These are phyloP conservation scores for Gelatoporia subvermispora DNA, from an alignment of 768 basidiomycete genomes.

Conservation along the genomic window DNA sequence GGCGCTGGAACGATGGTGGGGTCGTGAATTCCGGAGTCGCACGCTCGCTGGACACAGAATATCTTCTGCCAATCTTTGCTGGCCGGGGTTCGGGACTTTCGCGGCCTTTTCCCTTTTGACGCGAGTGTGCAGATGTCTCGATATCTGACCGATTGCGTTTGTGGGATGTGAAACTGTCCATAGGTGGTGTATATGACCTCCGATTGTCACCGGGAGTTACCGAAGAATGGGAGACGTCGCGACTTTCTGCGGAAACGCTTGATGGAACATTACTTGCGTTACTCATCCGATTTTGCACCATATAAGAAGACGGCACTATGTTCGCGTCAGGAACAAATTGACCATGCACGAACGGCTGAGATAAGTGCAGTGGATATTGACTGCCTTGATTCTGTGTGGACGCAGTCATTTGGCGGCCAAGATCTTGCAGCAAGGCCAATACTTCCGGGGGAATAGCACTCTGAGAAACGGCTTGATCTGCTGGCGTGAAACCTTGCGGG, in stretches of 20 bases:
- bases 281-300: too few species aligned
- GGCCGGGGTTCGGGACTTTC: background rate
- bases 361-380: too few species aligned
- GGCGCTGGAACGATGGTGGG: background rate
- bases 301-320: too few species aligned
- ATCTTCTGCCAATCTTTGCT: background rate
- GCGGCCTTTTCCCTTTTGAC: constrained; percentile 5
- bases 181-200: background rate
- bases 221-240: background rate
- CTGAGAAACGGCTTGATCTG: too few species aligned
- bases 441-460: too few species aligned
- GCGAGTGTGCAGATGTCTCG: background rate
- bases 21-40: background rate
- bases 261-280: too few species aligned
- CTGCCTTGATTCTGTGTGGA: too few species aligned
- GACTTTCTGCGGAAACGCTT: background rate
- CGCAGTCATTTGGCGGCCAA: too few species aligned
- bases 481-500: too few species aligned
- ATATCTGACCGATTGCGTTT: constrained; percentile 4
- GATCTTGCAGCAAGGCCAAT: too few species aligned
- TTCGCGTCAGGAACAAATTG: too few species aligned
- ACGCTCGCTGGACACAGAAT: background rate
- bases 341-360: too few species aligned
- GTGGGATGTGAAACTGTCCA: background rate
- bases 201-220: background rate